Base-by-base conservation (phyloP, 257 asterid genomes). In the Cordia subcordata region DNA sequence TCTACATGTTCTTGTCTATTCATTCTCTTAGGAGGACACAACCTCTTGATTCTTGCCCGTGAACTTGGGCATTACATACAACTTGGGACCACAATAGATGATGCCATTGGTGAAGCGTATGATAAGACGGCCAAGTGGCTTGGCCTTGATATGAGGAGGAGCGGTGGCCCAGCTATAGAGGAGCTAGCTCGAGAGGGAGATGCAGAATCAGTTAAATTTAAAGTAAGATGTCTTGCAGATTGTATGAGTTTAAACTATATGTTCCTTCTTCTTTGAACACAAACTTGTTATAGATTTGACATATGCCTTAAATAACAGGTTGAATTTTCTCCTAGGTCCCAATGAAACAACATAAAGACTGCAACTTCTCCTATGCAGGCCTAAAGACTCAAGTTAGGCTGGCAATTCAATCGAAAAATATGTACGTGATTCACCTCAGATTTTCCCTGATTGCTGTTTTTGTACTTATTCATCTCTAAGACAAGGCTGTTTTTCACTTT, bases 161-260 rank as follows among this genome's bases (percentile, higher is more conserved):
- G 99, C 6, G 99, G 99, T n/a, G 99, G 99, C 50, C 97, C 99
- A 10, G 99, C 96, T 63, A 72, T 93, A 33, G 99, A 89, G 79
- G 94, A 89, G 74, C 82, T 93, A 68, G 99, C 99, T 76, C 85
- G 53, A 53, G 95, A 83, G 75, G 99, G 99, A 57, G 85, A 93
- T 69, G 83, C 89, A 27, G 65, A 75, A 11, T 79, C 94, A 52
- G 59, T 93, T 62, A 74, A 63, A 47, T 89, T 93, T 72, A 83
- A 83, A 77, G 99, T 74, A 62, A 63, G 83, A 67, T 61, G 53
- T 67, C 68, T 56, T 72, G 33, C 49, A 62, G 66, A 60, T 47
- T 63, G 46, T 46, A 15, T 49, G 42, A 33, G 18, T 47, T 40
- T 11, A 17, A 22, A 60, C 50, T 62, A 23, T 32, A 35, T n/a